phyloP scores from a whole-genome alignment of 768 basidiomycete genomes.

The Roridomyces roridus region DNA sequence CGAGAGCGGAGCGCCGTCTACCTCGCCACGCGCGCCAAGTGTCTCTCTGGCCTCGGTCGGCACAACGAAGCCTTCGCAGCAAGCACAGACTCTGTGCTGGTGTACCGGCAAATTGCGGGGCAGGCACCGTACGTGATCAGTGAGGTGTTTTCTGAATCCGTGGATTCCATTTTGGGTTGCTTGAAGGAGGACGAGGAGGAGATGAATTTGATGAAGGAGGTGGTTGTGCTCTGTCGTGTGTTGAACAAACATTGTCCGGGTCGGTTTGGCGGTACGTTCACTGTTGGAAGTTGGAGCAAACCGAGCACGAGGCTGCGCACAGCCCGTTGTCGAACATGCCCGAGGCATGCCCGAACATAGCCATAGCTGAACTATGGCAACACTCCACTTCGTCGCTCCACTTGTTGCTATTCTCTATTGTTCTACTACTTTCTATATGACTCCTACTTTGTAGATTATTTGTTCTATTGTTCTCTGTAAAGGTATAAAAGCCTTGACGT shows the following conservation, averaged over 20 bases:
- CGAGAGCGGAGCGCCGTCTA: not conserved
- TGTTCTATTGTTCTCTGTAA: too few relatives aligned
- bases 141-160: not conserved
- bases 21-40: not conserved
- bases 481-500: too few relatives aligned
- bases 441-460: too few relatives aligned
- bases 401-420: too few relatives aligned
- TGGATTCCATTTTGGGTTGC: not conserved
- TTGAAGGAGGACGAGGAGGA: not conserved
- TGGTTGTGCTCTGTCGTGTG: not conserved
- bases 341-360: too few relatives aligned
- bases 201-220: not conserved
- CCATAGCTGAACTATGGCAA: too few relatives aligned
- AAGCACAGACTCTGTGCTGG: not conserved
- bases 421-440: too few relatives aligned
- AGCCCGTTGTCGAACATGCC: too few relatives aligned
- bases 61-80: not conserved
- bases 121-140: not conserved
- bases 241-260: not conserved
- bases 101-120: not conserved
- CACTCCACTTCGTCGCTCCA: too few relatives aligned
- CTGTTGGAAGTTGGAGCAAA: too few relatives aligned
- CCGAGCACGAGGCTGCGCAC: too few relatives aligned
- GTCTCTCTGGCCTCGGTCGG: not conserved
- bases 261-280: too few relatives aligned